Conservation (phyloP, 257 asterid genomes). For the Solanum arcanum region DNA sequence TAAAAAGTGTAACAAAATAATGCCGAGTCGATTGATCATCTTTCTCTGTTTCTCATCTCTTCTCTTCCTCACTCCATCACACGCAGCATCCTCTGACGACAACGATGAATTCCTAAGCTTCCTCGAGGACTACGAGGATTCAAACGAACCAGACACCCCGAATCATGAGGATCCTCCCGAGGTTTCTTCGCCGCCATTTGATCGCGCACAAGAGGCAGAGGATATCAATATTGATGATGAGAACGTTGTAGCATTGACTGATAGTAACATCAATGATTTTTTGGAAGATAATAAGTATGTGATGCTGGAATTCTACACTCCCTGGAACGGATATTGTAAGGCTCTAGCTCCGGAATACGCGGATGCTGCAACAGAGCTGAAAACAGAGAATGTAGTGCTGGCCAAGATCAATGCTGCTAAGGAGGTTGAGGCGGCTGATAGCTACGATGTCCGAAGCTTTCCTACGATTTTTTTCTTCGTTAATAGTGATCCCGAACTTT, state of each 20-base stretch:
- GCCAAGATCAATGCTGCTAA: conserved; percentile 78
- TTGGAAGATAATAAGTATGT: conserved; percentile 49
- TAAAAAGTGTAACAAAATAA: not conserved
- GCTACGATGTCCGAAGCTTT: conserved; percentile 68
- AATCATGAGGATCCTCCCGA: conserved; percentile 32
- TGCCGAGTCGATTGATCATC: conserved; percentile 17
- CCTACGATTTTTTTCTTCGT: conserved; percentile 72
- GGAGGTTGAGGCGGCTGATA: conserved; percentile 68
- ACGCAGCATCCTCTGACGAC: not conserved
- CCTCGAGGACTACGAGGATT: conserved; percentile 60
- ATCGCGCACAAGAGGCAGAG: conserved; percentile 32
- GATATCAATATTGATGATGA: conserved; percentile 56
- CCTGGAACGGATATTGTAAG: conserved; percentile 92
- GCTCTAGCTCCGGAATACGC: conserved; percentile 83
- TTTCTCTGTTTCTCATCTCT: conserved; percentile 18
- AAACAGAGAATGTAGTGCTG: conserved; percentile 51
- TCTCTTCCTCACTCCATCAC: conserved; percentile 2
- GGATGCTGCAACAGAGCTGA: conserved; percentile 71
- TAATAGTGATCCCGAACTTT: conserved; percentile 66
- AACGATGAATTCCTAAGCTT: conserved; percentile 77
- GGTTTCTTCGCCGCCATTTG: conserved; percentile 15
- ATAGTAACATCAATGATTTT: conserved; percentile 57
- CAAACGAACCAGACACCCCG: not conserved
- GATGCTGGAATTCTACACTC: conserved; percentile 90
- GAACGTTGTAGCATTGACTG: conserved; percentile 58